These are phyloP conservation scores for Diplodia intermedia DNA, from an alignment of 2,329 filamentous ascomycete genomes.

Conservation along the genomic window DNA sequence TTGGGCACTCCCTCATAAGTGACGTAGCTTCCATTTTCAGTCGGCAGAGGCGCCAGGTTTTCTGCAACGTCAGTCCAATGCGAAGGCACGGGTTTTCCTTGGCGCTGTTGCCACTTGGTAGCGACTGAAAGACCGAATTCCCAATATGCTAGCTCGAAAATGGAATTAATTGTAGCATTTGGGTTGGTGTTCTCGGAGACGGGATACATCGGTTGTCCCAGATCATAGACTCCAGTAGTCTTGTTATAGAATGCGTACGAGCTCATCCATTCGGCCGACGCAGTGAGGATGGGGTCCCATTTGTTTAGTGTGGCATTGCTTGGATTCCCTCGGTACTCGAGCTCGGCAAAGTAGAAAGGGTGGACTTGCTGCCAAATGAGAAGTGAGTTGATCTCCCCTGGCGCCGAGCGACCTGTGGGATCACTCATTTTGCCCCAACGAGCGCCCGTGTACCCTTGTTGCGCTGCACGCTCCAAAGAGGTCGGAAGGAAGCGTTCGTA, in stretches of 20 bases:
- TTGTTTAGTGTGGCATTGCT: constrained; percentile 53
- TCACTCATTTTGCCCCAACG: constrained; percentile 65
- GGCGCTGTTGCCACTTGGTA: constrained; percentile 59
- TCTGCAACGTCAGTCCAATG: constrained; percentile 59
- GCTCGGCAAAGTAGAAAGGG: constrained; percentile 65
- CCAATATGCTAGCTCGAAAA: constrained; percentile 68
- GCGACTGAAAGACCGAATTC: constrained; percentile 65
- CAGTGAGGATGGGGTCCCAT: constrained; percentile 62
- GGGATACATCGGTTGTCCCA: constrained; percentile 60
- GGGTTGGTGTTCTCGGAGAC: constrained; percentile 66
- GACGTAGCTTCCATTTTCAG: constrained; percentile 59
- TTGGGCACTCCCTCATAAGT: constrained; percentile 60
- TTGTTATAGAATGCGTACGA: constrained; percentile 63
- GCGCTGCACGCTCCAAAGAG: constrained; percentile 45
- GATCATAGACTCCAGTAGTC: constrained; percentile 60
- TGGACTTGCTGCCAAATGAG: constrained; percentile 70
- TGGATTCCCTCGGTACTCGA: constrained; percentile 59
- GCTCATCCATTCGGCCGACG: constrained; percentile 66
- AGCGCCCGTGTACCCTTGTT: constrained; percentile 53
- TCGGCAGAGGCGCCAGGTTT: constrained; percentile 61
- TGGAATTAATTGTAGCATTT: constrained; percentile 63
- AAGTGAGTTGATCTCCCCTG: constrained; percentile 67
- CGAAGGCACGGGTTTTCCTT: constrained; percentile 52
- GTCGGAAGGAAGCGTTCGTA: constrained; percentile 57
- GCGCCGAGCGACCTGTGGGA: constrained; percentile 61